Conservation (phyloP, 1,284 basidiomycete genomes). For the Apiotrichum sp. region DNA sequence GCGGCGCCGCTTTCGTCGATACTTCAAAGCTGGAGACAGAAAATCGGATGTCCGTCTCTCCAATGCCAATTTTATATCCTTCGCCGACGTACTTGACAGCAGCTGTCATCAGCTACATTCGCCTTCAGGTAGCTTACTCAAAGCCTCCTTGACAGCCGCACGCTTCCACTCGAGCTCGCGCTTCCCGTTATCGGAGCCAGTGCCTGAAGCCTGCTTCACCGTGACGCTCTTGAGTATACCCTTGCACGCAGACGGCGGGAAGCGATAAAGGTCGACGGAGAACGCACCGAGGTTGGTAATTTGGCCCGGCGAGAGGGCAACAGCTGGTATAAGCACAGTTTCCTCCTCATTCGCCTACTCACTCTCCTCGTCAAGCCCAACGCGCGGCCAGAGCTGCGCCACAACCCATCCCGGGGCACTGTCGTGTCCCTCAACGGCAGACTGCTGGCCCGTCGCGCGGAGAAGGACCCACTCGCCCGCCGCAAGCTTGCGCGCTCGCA, state of each 20-base stretch:
- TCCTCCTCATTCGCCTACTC: background rate
- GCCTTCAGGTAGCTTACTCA: conserved; percentile 28
- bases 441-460: background rate
- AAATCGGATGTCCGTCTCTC: conserved; percentile 56
- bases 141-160: conserved; percentile 47
- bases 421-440: background rate
- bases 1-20: conserved; percentile 46
- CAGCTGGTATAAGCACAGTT: conserved; percentile 6
- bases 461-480: conserved; percentile 42
- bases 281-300: conserved; percentile 18
- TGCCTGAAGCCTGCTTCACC: conserved; percentile 13
- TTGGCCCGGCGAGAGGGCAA: conserved; percentile 21
- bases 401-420: conserved; percentile 13
- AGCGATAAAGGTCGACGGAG: conserved; percentile 24
- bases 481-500: conserved; percentile 33
- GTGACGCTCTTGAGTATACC: conserved; percentile 23
- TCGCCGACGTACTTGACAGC: conserved; percentile 65
- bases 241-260: conserved; percentile 17
- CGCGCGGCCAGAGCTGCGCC: conserved; percentile 36
- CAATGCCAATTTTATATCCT: conserved; percentile 58
- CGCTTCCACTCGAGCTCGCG: conserved; percentile 45
- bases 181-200: conserved; percentile 11
- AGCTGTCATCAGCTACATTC: conserved; percentile 49
- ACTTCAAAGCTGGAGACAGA: conserved; percentile 55
- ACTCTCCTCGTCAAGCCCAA: conserved; percentile 34